Base-by-base conservation (phyloP, 2,329 filamentous ascomycete species). In the Coniochaeta hoffmannii region DNA sequence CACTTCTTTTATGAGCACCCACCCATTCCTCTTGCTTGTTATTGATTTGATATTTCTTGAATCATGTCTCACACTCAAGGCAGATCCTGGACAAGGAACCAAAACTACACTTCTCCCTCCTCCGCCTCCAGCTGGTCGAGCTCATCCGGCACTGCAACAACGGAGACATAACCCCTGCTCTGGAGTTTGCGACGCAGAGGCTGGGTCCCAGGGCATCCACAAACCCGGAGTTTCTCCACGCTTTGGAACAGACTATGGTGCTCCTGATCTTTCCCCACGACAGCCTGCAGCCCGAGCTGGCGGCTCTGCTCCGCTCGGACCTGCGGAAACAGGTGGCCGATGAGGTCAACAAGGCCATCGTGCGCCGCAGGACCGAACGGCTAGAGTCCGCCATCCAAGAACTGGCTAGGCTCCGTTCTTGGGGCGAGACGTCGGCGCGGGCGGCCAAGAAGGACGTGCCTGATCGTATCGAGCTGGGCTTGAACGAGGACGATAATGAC, bases 61-160 rank as follows among this genome's bases (percentile, higher is more conserved):
- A 41, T 57, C 41, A 24, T 17, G 28, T 56, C 70, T 69, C 63
- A 72, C 64, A 56, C 15, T 15, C 46, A 31, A n/a, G 17, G 54
- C 63, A 99, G 94, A 90, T 99, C 28, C 74, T 99, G 58, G 94
- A 99, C 68, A 81, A 80, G 58, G 83, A 97, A 65, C 83, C 88
- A 1, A 80, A 87, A 2, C 77, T 99, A 49, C 92, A 97, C 69
- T 99, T 99, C 71, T 85, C 90, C 1, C 78, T 99, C 4, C 78
- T 99, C 50, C 87, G 93, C 34, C 80, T 99, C 36, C 94, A 99
- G 69, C 80, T 99, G 6, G 89, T 99, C 55, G 94, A 99, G 73
- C 79, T 97, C 54, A 99, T 99, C 63, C 86, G 91, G 32, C 77
- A 76, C 38, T 91, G 88, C 71, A 89, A 83, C 55, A 76, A 83